Base-by-base conservation (phyloP, 495 filamentous ascomycete species). In the Tuber microsphaerosporum region DNA sequence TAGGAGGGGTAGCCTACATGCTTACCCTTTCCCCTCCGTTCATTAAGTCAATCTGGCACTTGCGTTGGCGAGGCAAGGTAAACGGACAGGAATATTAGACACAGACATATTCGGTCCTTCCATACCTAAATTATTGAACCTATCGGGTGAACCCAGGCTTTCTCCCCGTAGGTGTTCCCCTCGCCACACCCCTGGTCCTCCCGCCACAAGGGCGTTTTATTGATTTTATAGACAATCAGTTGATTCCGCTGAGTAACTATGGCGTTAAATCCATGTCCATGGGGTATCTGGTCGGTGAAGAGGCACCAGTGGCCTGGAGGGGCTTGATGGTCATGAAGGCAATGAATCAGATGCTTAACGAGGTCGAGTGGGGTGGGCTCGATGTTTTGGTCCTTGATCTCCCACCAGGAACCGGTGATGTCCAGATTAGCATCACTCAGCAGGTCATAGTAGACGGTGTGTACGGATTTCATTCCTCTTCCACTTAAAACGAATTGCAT, bases 251-350 rank as follows among this genome's bases (percentile, higher is more conserved):
- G 39, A 92, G 91, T n/a, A 97, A 95, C 82, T 98, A 97, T 85
- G 96, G 94, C 73, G 88, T 99, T 75, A 94, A 96, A 84, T 94
- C 92, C 61, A 98, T 98, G 95, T 97, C 93, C 4, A 97, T 99
- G 91, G 96, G 96, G 70, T 98, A 97, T 80, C 88, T 98, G 17
- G 89, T 96, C 20, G 88, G 89, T 75, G 90, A 92, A 80, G 88
- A 89, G 48, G 89, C 89, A 1, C 92, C 95, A 6, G 91, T 99
- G n/a, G 92, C 93, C 51, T 99, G 96, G 95, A 90, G 95, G 46
- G 95, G 95, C 1, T 87, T 97, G 31, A 98, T 99, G 94, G 92
- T 98, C 26, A 94, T 94, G 86, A 99, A 99, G 84, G 95, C 96
- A 0, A 86, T 99, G 80, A 94, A 97, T 77, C 95, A 99, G 82